These are phyloP conservation scores for Leishmania aethiopica DNA, from an alignment of 208 protist genomes.

Conservation along the genomic window DNA sequence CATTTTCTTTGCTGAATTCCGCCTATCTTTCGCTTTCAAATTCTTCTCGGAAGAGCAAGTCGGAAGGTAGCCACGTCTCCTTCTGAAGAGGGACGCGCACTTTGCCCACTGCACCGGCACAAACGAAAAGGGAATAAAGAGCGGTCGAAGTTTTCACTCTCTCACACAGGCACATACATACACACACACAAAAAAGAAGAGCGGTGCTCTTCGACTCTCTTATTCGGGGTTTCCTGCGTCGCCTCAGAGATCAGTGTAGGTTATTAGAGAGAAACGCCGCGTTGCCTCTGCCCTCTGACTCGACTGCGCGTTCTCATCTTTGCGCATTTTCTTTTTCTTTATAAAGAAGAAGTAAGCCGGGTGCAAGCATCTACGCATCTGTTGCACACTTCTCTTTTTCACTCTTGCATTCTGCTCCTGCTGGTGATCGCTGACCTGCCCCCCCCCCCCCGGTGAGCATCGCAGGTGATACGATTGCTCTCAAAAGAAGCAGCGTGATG, in stretches of 20 bases:
- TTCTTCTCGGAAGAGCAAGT: constrained; percentile 12
- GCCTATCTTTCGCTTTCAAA: constrained; percentile 22
- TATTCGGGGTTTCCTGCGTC: neutral
- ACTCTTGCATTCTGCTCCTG: neutral
- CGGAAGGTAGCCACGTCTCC: neutral
- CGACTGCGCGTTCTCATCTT: neutral
- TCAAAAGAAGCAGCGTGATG: constrained; percentile 8
- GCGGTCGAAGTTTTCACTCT: neutral
- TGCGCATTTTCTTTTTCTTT: neutral
- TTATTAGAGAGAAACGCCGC: neutral
- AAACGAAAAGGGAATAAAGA: neutral
- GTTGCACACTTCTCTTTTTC: neutral
- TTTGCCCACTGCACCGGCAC: neutral
- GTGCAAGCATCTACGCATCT: neutral
- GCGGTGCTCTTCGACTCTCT: neutral
- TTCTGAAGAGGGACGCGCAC: neutral
- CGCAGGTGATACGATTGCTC: neutral
- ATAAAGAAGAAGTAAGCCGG: neutral
- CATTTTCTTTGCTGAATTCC: constrained; percentile 1
- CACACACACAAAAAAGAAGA: neutral
- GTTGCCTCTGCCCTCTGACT: neutral
- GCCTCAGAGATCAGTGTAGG: neutral
- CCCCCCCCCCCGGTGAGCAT: neutral
- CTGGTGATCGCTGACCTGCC: neutral
- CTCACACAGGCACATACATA: neutral